Percentiles rank a stretch among this genome's conserved stretches.
phyloP scores from a whole-genome alignment of 2,329 filamentous ascomycete species.

The Penicillium occitanis region DNA sequence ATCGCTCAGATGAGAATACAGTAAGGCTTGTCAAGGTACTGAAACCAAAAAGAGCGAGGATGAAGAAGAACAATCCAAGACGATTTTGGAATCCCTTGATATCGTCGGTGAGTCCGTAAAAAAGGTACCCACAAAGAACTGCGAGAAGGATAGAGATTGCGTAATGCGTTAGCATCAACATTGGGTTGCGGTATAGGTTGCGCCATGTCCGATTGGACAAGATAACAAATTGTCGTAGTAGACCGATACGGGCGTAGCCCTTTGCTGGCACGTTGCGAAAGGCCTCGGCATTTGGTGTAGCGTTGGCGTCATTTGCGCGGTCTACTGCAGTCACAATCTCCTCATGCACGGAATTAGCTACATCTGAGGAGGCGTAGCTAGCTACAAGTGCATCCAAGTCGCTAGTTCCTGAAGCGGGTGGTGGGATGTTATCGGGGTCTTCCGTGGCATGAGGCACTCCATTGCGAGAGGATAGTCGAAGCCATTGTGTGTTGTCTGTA shows the following conservation, averaged over 20 bases:
- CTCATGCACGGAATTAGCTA: constrained; percentile 70
- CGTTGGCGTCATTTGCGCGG: constrained; percentile 66
- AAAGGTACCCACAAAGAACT: constrained; percentile 90
- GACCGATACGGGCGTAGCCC: constrained; percentile 79
- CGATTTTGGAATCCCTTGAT: constrained; percentile 98
- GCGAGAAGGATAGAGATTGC: constrained; percentile 93
- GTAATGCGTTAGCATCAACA: constrained; percentile 98
- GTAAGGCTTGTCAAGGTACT: constrained; percentile 91
- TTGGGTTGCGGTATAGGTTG: constrained; percentile 94
- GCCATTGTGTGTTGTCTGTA: constrained; percentile 58
- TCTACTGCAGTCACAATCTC: constrained; percentile 73
- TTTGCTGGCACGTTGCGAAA: constrained; percentile 52
- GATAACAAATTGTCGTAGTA: constrained; percentile 80
- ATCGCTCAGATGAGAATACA: constrained; percentile 86
- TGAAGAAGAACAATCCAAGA: constrained; percentile 95
- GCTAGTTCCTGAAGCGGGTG: constrained; percentile 62
- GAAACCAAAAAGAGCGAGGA: constrained; percentile 93
- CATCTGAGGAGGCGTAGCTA: constrained; percentile 74
- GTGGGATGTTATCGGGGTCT: constrained; percentile 63
- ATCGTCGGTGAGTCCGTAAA: constrained; percentile 93
- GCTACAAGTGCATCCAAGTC: constrained; percentile 80
- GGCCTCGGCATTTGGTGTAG: constrained; percentile 59
- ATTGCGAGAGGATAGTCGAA: constrained; percentile 58
- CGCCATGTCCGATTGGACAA: constrained; percentile 91
- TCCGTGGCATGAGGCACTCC: constrained; percentile 64